phyloP scores from a whole-genome alignment of 768 basidiomycete genomes.

The Xerocomellus dryophilus region DNA sequence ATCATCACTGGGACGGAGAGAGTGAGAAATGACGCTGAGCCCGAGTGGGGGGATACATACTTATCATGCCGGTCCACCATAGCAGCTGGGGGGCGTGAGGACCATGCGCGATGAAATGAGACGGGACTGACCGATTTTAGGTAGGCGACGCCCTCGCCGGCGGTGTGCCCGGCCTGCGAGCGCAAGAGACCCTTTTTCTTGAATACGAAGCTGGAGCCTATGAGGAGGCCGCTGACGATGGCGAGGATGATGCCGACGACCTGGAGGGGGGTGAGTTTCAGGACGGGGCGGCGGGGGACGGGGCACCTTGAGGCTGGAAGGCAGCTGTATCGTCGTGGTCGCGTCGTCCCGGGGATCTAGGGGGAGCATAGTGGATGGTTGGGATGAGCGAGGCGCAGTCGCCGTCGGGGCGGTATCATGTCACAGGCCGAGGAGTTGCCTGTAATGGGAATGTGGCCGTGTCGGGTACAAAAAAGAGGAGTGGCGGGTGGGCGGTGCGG shows the following conservation, averaged over 20 bases:
- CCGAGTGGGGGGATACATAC: slow-evolving; percentile 32
- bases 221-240: slow-evolving; percentile 76
- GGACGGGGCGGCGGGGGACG: neutral
- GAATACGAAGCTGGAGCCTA: slow-evolving; percentile 91
- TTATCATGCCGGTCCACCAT: slow-evolving; percentile 95
- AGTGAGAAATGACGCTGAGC: neutral
- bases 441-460: slow-evolving; percentile 5
- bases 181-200: slow-evolving; percentile 93
- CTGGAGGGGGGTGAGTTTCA: slow-evolving; percentile 33
- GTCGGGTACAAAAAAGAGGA: neutral
- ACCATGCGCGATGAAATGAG: neutral
- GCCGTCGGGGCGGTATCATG: neutral
- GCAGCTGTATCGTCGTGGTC: slow-evolving; percentile 34
- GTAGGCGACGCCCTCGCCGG: slow-evolving; percentile 89
- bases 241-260: slow-evolving; percentile 78
- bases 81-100: slow-evolving; percentile 45
- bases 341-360: slow-evolving; percentile 19
- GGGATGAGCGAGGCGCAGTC: slow-evolving; percentile 7
- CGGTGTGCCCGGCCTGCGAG: slow-evolving; percentile 74
- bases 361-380: slow-evolving; percentile 1
- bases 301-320: slow-evolving; percentile 52
- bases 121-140: slow-evolving; percentile 76
- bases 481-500: neutral
- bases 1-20: slow-evolving; percentile 70
- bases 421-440: slow-evolving; percentile 8